Evolutionary conservation across 1,139 yeast species (phyloP), one percentile per base, ranked within the genome.

Genomic region (Casaregolazyma lundiana): DNA sequence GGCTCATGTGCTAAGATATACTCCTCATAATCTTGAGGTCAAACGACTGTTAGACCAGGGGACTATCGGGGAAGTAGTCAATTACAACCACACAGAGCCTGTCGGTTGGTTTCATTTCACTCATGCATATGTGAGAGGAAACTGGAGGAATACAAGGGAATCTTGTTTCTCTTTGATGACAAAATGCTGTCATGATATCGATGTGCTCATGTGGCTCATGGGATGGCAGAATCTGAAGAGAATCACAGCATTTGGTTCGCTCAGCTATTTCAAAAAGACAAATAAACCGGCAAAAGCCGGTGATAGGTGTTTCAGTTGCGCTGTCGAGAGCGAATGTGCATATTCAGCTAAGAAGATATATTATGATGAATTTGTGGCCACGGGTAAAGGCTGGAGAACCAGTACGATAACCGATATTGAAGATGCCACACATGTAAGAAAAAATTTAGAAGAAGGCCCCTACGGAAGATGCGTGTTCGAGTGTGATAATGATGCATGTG

Each of bases 31-130:
- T 43, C 41, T 53, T 8, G 56, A 44, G 22, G 49, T 60, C 38
- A 59, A 58, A 41, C 26, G 45, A 43, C 37, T 60, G 16, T 43
- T 60, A 13, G 63, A 58, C 34, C 43, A 46, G 4, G 57, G 59
- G 4, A 50, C 46, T 2, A 48, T 60, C 35, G 64, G 64, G 4
- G 55, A 57, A 7, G 55, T 60, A 35, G 45, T 60, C 37, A 55
- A 55, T 47, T 49, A 60, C 36, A 58, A 60, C 38, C 63, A 60
- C 44, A 60, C 63, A 1, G 64, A 60, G 49, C 64, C 64, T 1
- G 63, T 60, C 2, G 64, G 64, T 2, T 58, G 58, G 57, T 57
- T 49, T 46, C 64, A 60, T 42, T 60, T 58, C 50, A 62, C 64
- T 1, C 64, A 60, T 44, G 58, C 63, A 8, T 60, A 57, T 47